phyloP scores from a whole-genome alignment of 2,329 filamentous ascomycete species.

The Diplodia scrobiculata region DNA sequence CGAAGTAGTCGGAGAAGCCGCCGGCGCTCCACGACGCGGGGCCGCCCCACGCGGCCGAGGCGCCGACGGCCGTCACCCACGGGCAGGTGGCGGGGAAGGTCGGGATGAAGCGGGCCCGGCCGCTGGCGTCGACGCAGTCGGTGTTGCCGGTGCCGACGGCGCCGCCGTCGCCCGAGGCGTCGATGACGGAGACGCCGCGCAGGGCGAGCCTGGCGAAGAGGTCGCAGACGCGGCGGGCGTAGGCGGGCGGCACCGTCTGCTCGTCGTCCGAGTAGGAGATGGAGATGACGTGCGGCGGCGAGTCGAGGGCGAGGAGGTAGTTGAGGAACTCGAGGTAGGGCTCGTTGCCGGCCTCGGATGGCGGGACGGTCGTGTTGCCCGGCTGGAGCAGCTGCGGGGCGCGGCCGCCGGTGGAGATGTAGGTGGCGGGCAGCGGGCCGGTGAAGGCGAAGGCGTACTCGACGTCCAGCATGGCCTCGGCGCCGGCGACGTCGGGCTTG shows the following conservation, averaged over 20 bases:
- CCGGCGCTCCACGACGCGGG: slow-evolving; percentile 41
- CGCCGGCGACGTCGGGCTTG: slow-evolving; percentile 34
- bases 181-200: slow-evolving; percentile 54
- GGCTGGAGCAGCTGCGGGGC: slow-evolving; percentile 55
- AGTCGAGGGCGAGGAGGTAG: slow-evolving; percentile 55
- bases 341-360: slow-evolving; percentile 35
- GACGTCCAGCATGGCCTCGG: slow-evolving; percentile 66
- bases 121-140: slow-evolving; percentile 49
- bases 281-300: slow-evolving; percentile 61
- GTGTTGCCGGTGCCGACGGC: slow-evolving; percentile 44
- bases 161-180: slow-evolving; percentile 54
- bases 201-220: slow-evolving; percentile 58
- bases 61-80: slow-evolving; percentile 55
- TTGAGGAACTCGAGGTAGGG: slow-evolving; percentile 64
- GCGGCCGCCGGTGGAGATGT: slow-evolving; percentile 63
- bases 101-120: slow-evolving; percentile 51
- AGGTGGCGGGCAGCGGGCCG: slow-evolving; percentile 57
- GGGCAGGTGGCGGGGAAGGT: slow-evolving; percentile 56
- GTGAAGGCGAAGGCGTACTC: slow-evolving; percentile 62
- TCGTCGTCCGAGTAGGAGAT: slow-evolving; percentile 70
- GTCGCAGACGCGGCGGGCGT: slow-evolving; percentile 64
- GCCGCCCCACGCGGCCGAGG: slow-evolving; percentile 32
- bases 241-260: slow-evolving; percentile 62
- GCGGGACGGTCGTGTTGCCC: slow-evolving; percentile 33
- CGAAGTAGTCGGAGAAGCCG: slow-evolving; percentile 46